Evolutionary conservation across 2,329 filamentous ascomycete species (phyloP).

Genomic region (Aspergillus persii): DNA sequence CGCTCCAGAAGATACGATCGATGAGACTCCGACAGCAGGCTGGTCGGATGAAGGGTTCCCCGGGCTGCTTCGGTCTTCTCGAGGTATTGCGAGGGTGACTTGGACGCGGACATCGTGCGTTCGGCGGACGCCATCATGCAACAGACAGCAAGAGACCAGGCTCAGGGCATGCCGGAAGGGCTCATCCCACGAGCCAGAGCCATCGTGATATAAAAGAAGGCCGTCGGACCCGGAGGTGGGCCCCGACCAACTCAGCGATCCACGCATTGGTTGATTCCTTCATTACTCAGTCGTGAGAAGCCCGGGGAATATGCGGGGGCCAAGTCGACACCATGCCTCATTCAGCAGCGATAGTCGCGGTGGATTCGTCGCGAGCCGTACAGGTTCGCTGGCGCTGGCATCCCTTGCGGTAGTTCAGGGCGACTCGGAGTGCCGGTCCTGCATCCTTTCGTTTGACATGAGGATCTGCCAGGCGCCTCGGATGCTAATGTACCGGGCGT

Average conservation of each 20-base stretch:
- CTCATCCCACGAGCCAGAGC: neutral
- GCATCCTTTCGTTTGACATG: too few relatives aligned
- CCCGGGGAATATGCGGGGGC: neutral
- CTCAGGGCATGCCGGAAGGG: neutral
- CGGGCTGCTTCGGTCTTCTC: neutral
- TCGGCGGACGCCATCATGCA: neutral
- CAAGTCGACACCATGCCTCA: neutral
- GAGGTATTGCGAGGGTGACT: neutral
- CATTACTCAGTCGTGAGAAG: too few relatives aligned
- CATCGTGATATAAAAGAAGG: neutral
- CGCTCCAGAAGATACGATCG: conserved; percentile 51
- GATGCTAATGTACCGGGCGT: neutral
- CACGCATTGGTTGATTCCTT: too few relatives aligned
- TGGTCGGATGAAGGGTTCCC: neutral
- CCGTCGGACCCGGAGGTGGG: neutral
- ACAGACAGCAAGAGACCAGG: neutral
- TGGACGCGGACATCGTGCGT: neutral
- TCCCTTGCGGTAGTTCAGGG: neutral
- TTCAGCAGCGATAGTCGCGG: neutral
- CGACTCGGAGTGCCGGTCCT: neutral
- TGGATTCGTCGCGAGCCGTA: neutral
- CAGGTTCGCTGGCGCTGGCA: neutral
- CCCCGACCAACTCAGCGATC: neutral
- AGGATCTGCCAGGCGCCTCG: neutral
- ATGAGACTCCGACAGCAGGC: conserved; percentile 14